Evolutionary conservation across 441 rosid species (phyloP).

Genomic region (Corymbia citriodora): DNA sequence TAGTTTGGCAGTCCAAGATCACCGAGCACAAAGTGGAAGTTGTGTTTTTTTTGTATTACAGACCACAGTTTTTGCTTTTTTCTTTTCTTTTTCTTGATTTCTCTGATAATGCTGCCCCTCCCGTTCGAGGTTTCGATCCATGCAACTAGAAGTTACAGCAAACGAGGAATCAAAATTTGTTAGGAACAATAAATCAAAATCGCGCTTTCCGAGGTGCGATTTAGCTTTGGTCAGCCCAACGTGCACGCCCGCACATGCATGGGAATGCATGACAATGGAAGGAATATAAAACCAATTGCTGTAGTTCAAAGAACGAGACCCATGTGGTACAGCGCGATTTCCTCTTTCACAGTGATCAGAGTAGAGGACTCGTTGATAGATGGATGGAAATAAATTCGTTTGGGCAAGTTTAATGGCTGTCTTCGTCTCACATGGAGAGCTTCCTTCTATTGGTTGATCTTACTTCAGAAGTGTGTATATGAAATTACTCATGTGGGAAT

Average conservation of each 20-base stretch:
- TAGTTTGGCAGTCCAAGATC: no score
- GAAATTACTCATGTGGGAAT: not conserved
- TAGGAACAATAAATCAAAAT: not conserved
- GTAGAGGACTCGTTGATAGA: not conserved
- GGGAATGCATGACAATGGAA: not conserved
- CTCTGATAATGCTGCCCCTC: not conserved
- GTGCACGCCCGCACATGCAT: not conserved
- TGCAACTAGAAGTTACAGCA: not conserved
- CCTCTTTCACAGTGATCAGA: not conserved
- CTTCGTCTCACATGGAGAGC: not conserved
- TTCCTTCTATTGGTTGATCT: not conserved
- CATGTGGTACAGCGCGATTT: not conserved
- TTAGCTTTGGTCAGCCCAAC: not conserved
- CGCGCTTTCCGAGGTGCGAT: not conserved
- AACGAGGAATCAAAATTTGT: not conserved
- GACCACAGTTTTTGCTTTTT: not conserved
- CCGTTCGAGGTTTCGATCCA: not conserved
- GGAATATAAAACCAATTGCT: not conserved
- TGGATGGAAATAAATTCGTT: not conserved
- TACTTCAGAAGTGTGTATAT: not conserved
- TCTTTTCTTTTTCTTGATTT: not conserved
- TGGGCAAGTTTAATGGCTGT: no score
- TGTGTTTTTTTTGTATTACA: not conserved
- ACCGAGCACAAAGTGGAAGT: not conserved
- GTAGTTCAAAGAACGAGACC: not conserved